phyloP scores from a whole-genome alignment of 2,329 filamentous ascomycete species.

The Cercospora zeae-maydis region DNA sequence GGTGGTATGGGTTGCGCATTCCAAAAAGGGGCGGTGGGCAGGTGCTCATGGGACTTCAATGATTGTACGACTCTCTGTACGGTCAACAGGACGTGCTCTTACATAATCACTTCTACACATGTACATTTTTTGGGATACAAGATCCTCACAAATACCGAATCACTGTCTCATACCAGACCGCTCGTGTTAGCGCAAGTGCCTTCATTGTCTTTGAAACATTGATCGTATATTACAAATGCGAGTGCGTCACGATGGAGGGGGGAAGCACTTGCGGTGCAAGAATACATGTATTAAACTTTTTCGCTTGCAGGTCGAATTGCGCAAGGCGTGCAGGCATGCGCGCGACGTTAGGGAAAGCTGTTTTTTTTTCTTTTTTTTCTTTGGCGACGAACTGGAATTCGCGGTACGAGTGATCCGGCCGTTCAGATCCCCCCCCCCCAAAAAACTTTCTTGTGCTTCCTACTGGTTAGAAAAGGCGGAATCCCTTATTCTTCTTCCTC shows the following conservation, averaged over 20 bases:
- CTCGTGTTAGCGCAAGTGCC: neutral
- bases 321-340: constrained; percentile 13
- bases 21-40: constrained; percentile 5
- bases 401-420: constrained; percentile 3
- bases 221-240: neutral
- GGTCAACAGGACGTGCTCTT: constrained; percentile 2
- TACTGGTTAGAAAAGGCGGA: neutral
- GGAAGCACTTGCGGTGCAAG: constrained; percentile 10
- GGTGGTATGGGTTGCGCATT: constrained; percentile 6
- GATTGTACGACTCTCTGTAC: constrained; percentile 7
- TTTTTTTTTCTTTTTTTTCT: too few species aligned
- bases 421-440: neutral
- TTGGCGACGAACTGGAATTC: constrained; percentile 8
- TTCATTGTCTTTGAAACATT: neutral
- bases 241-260: neutral
- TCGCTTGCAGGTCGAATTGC: constrained; percentile 12
- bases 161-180: neutral
- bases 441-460: neutral
- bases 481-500: neutral
- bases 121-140: constrained; percentile 1
- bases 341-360: neutral
- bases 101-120: constrained; percentile 2
- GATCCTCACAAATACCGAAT: neutral
- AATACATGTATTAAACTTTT: too few species aligned
- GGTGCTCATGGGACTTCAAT: neutral